These are phyloP conservation scores for Gigaspora rosea DNA, from an alignment of 192 early-diverging fungal genomes.

Conservation along the genomic window DNA sequence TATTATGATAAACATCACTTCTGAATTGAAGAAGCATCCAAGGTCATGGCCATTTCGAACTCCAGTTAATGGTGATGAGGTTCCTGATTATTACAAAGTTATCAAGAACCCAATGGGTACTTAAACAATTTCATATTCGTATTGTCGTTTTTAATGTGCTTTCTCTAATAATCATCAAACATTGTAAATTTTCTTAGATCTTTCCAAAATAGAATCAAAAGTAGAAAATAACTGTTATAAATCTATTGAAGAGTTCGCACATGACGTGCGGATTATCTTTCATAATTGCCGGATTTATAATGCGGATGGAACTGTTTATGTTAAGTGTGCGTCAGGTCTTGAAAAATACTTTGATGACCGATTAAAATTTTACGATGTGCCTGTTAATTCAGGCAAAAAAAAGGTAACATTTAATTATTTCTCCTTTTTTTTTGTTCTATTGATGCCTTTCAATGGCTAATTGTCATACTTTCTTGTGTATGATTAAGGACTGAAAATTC, in stretches of 20 bases:
- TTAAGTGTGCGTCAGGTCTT: conserved; percentile 72
- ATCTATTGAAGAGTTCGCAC: conserved; percentile 77
- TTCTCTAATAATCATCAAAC: neutral
- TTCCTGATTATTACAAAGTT: conserved; percentile 93
- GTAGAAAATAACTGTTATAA: conserved; percentile 87
- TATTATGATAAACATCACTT: conserved; percentile 70
- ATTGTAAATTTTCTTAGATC: conserved; percentile 39
- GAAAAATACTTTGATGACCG: conserved; percentile 78
- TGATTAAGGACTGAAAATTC: too few species aligned
- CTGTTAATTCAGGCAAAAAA: neutral
- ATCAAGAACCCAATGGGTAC: conserved; percentile 94
- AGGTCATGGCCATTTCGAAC: conserved; percentile 93
- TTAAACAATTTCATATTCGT: neutral
- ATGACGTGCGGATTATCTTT: conserved; percentile 91
- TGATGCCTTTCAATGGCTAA: too few species aligned
- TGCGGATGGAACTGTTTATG: conserved; percentile 82
- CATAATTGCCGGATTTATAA: conserved; percentile 93
- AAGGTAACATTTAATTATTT: too few species aligned
- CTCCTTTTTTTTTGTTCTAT: too few species aligned
- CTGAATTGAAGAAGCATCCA: conserved; percentile 76
- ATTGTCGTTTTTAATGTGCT: neutral
- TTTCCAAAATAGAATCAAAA: conserved; percentile 80
- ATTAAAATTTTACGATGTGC: conserved; percentile 11
- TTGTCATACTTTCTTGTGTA: too few species aligned
- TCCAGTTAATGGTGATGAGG: conserved; percentile 85